These are phyloP conservation scores for Zymoseptoria ardabiliae DNA, from an alignment of 2,329 filamentous ascomycete genomes.

Conservation along the genomic window DNA sequence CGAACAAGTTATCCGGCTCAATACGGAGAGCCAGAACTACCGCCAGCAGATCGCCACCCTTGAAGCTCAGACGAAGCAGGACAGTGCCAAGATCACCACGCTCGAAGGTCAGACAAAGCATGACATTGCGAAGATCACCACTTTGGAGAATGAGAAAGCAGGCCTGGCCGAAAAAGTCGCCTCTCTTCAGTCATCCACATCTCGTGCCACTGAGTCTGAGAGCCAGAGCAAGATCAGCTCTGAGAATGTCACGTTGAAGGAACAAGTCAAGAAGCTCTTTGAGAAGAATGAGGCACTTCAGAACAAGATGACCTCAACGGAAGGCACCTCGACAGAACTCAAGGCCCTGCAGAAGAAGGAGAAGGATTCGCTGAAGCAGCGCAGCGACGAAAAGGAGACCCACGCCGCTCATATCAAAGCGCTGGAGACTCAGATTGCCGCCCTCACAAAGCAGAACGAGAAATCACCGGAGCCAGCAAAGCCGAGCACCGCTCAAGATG, in stretches of 20 bases:
- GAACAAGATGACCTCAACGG: not conserved
- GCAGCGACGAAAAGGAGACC: not conserved
- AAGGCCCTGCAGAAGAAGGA: conserved; percentile 1
- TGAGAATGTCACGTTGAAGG: not conserved
- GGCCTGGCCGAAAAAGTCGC: not conserved
- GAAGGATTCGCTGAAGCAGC: conserved; percentile 3
- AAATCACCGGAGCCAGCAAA: not conserved
- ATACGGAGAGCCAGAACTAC: not conserved
- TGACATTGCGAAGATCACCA: not conserved
- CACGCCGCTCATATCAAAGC: not conserved
- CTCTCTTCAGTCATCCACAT: not conserved
- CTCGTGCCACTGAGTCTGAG: not conserved
- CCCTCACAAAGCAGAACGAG: not conserved
- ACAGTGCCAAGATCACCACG: not conserved
- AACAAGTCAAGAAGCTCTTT: not conserved
- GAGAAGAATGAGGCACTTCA: not conserved
- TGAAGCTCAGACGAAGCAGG: not conserved
- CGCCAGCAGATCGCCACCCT: not conserved
- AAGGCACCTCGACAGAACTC: conserved; percentile 8
- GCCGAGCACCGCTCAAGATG: not conserved
- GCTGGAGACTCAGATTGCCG: not conserved
- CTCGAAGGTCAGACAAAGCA: not conserved
- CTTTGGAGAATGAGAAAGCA: not conserved
- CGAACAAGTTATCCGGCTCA: not conserved
- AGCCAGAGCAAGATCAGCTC: not conserved